A percentile compares a stretch with the other conserved stretches of the same genome.
These are phyloP conservation scores for Heliamphora exappendiculata DNA, from an alignment of 148 eudicot species.

Conservation along the genomic window DNA sequence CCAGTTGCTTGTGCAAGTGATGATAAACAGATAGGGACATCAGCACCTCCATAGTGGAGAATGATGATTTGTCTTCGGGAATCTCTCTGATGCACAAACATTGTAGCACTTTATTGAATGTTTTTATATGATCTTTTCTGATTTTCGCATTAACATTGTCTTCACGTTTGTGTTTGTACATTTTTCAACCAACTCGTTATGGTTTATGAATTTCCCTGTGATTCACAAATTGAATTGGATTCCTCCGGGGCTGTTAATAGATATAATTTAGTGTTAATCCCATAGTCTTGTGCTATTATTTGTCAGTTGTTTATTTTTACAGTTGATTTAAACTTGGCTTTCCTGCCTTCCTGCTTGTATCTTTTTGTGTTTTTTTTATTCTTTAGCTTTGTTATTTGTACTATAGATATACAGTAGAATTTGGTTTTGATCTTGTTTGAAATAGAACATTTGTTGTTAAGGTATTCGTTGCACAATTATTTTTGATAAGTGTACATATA, in stretches of 20 bases:
- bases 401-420: too few species aligned
- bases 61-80: constrained; percentile 28
- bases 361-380: too few species aligned
- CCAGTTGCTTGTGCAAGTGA: constrained; percentile 18
- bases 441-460: too few species aligned
- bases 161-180: not conserved
- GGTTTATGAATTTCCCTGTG: not conserved
- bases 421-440: too few species aligned
- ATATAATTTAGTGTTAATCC: not conserved
- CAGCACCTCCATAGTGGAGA: constrained; percentile 12
- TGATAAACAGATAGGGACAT: constrained; percentile 31
- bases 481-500: too few species aligned
- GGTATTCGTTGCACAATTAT: too few species aligned
- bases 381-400: not conserved
- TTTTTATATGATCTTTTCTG: not conserved
- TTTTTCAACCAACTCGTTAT: too few species aligned
- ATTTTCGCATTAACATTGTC: not conserved
- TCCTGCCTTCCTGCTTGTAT: too few species aligned
- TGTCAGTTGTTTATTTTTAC: not conserved
- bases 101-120: not conserved
- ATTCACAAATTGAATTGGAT: not conserved
- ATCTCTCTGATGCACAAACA: constrained; percentile 30
- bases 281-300: not conserved
- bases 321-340: too few species aligned
- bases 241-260: not conserved